Base-by-base conservation (phyloP, 495 filamentous ascomycete species). In the Penicillium atrosanguineum region DNA sequence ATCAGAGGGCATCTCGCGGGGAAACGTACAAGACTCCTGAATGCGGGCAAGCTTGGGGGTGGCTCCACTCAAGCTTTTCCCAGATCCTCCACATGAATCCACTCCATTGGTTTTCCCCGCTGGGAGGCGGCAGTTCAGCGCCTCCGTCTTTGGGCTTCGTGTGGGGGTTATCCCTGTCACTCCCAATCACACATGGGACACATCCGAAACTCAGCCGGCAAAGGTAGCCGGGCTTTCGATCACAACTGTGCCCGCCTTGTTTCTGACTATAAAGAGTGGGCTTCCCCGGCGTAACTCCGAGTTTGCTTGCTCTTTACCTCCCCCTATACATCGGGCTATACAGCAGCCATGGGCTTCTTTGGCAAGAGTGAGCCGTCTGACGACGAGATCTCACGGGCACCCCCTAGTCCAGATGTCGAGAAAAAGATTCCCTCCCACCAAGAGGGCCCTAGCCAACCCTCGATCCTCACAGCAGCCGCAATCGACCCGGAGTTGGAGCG, bases 401-500 rank as follows among this genome's bases (percentile, higher is more conserved):
- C 66, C 0, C 36, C 54, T 0, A 37, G 52, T 15, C 23, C 46
- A 18, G 73, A 74, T 62, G 44, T 69, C 8, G 71, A 76, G 29
- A 76, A 74, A 48, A 53, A 65, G 18, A 29, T 62, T 0, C 61
- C 64, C 14, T 47, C 53, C 7, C 65, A 69, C 34, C 34, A 63
- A 6, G 67, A 72, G 52, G 62, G 56, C 2, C 54, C 67, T 18
- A 56, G 51, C 31, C 59, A 65, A 18, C 57, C 58, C 7, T 48
- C 57, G 6, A 41, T 50, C 15, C 26, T 55, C 9, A 14, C 29
- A 1, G 6, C 46, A 18, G 34, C 65, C 28, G 4, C 42, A 15
- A 76, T 85, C 46, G 75, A 83, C 49, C 74, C 83, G 5, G 75
- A 63, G 9, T 47, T 82, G 16, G 85, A 88, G 65, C 76, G 68